Percentiles rank a stretch among this genome's conserved stretches.
Conservation (phyloP, 139 green algal species). For the Picochlorum sp. region DNA sequence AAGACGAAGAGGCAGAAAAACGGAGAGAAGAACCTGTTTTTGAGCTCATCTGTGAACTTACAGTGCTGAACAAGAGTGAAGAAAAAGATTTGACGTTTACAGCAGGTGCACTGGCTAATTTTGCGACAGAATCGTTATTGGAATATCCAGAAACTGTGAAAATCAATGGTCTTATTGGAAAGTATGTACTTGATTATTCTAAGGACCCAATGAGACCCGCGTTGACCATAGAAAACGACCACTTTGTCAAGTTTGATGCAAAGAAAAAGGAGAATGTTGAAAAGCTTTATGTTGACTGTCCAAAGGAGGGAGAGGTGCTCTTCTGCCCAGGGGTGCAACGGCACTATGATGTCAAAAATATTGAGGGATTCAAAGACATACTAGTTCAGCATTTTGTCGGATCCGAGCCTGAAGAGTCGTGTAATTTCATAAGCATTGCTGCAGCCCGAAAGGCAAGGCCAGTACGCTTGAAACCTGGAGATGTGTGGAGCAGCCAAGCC, state of each 20-base stretch:
- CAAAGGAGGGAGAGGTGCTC: slow-evolving; percentile 3
- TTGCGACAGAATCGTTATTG: slow-evolving; percentile 12
- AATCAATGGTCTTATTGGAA: slow-evolving; percentile 22
- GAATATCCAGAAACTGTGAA: slow-evolving; percentile 5
- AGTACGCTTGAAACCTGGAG: slow-evolving; percentile 19
- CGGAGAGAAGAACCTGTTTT: neutral
- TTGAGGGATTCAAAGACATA: slow-evolving; percentile 13
- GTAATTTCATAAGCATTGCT: slow-evolving; percentile 13
- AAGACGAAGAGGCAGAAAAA: neutral
- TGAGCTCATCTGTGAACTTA: slow-evolving; percentile 6
- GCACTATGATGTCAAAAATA: slow-evolving; percentile 12
- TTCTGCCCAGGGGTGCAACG: slow-evolving; percentile 19
- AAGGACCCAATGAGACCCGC: slow-evolving; percentile 4
- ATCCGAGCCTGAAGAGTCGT: neutral
- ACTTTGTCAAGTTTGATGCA: slow-evolving; percentile 20
- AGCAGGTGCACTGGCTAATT: slow-evolving; percentile 12
- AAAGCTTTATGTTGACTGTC: slow-evolving; percentile 13
- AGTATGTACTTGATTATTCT: slow-evolving; percentile 21
- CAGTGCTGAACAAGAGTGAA: slow-evolving; percentile 21
- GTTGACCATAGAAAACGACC: slow-evolving; percentile 9
- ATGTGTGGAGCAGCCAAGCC: slow-evolving; percentile 25
- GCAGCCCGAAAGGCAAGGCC: slow-evolving; percentile 6
- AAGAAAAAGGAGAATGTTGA: neutral
- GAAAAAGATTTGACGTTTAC: slow-evolving; percentile 27
- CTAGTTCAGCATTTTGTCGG: slow-evolving; percentile 3